Conservation (phyloP, 78 protist species). For the Isochrysis galbana region DNA sequence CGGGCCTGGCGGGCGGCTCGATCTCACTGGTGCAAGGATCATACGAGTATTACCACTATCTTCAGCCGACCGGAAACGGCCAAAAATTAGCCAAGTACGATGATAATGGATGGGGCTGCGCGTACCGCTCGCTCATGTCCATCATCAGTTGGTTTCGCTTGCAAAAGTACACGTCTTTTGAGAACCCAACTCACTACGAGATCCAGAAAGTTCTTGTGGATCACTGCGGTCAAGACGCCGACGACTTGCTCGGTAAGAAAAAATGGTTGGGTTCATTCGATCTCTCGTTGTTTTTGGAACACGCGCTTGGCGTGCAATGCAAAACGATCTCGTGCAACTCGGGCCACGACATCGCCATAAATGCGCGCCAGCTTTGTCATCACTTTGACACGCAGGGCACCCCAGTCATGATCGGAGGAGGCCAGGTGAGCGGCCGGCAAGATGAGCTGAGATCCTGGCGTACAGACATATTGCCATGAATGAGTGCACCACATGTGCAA, state of each 20-base stretch:
- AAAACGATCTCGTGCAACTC: not conserved
- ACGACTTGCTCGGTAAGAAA: constrained; percentile 55
- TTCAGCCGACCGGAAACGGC: not conserved
- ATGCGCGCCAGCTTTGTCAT: constrained; percentile 3
- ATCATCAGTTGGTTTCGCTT: constrained; percentile 65
- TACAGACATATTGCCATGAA: too few species aligned
- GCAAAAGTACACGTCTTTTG: constrained; percentile 31
- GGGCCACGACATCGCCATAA: not conserved
- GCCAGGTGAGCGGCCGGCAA: not conserved
- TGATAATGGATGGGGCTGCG: constrained; percentile 88
- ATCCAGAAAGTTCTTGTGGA: constrained; percentile 71
- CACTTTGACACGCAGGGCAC: constrained; percentile 69
- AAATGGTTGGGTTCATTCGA: constrained; percentile 79
- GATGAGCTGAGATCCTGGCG: too few species aligned
- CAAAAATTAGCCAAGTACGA: not conserved
- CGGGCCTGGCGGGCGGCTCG: not conserved
- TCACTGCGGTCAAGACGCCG: constrained; percentile 53
- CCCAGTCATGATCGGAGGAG: constrained; percentile 22
- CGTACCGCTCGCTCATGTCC: constrained; percentile 84
- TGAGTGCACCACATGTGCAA: too few species aligned
- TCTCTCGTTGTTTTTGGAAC: not conserved
- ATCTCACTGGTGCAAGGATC: not conserved
- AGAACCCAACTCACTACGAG: constrained; percentile 64
- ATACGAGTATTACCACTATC: constrained; percentile 24
- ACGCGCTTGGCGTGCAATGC: constrained; percentile 19